Conservation (phyloP, 1,139 yeast species). For the Kluyveromyces marxianus region DNA sequence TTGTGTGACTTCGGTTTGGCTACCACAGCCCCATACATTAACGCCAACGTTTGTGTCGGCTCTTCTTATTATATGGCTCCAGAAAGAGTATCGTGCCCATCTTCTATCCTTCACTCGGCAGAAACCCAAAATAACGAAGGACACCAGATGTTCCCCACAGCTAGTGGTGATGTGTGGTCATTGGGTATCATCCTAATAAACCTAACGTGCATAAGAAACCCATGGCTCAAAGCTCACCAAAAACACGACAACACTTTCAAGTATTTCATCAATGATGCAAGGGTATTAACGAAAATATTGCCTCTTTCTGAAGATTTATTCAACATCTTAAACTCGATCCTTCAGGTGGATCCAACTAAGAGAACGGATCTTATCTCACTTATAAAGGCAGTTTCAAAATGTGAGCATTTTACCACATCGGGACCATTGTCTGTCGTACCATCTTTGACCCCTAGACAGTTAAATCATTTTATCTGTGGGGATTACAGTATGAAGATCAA, state of each 20-base stretch:
- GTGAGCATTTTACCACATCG: conserved; percentile 33
- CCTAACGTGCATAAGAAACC: conserved; percentile 76
- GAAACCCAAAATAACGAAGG: conserved; percentile 14
- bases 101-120: conserved; percentile 29
- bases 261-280: conserved; percentile 43
- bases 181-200: conserved; percentile 75
- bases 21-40: conserved; percentile 47
- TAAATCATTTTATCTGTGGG: conserved; percentile 14
- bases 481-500: conserved; percentile 13
- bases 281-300: conserved; percentile 48
- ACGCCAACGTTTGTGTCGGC: conserved; percentile 76
- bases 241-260: conserved; percentile 49
- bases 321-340: conserved; percentile 44
- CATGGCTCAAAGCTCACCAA: conserved; percentile 79
- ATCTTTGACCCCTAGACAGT: conserved; percentile 14
- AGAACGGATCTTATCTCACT: conserved; percentile 50
- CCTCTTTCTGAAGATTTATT: conserved; percentile 43
- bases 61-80: conserved; percentile 93
- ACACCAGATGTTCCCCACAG: conserved; percentile 45
- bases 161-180: conserved; percentile 84
- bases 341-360: conserved; percentile 55
- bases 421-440: conserved; percentile 33
- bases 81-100: conserved; percentile 54
- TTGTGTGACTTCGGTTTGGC: conserved; percentile 87
- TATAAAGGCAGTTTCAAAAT: conserved; percentile 27